phyloP scores from a whole-genome alignment of 345 rosid genomes.

The Melaleuca alternifolia region DNA sequence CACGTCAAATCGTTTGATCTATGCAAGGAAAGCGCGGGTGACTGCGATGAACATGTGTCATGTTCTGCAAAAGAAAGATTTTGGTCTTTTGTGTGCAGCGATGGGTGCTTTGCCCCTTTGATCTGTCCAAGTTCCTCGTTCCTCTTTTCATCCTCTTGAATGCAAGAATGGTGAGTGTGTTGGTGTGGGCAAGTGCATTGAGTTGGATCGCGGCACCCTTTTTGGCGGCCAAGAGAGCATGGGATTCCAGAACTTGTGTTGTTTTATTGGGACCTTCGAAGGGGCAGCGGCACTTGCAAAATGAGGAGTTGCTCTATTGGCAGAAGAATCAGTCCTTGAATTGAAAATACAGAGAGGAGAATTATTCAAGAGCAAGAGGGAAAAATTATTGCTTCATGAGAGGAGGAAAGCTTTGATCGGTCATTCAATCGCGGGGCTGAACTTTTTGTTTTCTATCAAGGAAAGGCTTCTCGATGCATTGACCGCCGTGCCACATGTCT shows the following conservation, averaged over 20 bases:
- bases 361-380: background rate
- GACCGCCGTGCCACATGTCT: background rate
- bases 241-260: background rate
- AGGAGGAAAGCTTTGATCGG: background rate
- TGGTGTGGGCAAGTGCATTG: background rate
- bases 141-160: background rate
- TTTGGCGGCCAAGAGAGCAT: background rate
- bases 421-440: background rate
- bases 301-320: background rate
- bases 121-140: background rate
- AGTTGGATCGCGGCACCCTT: background rate
- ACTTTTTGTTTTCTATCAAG: background rate
- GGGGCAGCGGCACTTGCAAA: background rate
- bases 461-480: background rate
- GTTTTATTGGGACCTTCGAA: background rate
- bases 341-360: background rate
- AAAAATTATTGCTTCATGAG: background rate
- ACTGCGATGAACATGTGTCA: background rate
- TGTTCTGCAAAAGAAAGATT: background rate
- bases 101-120: background rate
- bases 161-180: background rate
- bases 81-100: background rate
- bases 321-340: background rate
- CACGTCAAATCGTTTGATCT: background rate
- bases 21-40: background rate